Base-by-base conservation (phyloP, 129 eudicot species). In the Flaveria bidentis region DNA sequence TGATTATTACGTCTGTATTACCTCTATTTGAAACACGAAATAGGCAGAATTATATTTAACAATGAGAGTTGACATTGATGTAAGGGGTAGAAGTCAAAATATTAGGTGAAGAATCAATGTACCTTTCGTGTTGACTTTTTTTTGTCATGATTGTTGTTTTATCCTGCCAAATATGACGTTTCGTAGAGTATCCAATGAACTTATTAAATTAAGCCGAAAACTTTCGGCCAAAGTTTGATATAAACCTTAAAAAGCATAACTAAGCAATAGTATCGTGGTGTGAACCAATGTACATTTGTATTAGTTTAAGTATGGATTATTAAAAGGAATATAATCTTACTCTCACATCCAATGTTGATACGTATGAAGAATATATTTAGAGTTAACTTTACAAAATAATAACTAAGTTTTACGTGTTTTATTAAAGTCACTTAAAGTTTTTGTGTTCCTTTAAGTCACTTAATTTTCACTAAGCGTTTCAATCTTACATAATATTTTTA, bases 51-150 rank as follows among this genome's bases (percentile, higher is more conserved):
- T 52, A 12, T 47, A 47, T 47, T 47, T 47, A 47, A 2, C 45
- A 18, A 73, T 76, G 57, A 41, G 55, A 77, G 75, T 53, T 67
- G 81, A 68, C 81, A 41, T 41, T 77, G 47, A 55, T 67, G 4
- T 17, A 77, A 55, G 15, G 57, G 42, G 42, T 42, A 47, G 15
- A 68, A 77, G 58, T 55, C 81, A 56, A 67, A 53, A 42, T 55
- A 55, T 77, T 55, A 68, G 81, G 75, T 77, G 75, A 41, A 68
- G 75, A 77, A 67, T 77, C 81, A 77, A 77, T 77, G 75, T 51
- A 39, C 42, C 74, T 53, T 68, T 25, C 13, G 60, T 67, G 67
- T 68, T 77, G 81, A 77, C 69, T 56, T 41, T 33, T 33, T 41
- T 53, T 39, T 8, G 33, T 20, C 74, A 55, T 66, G 45, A 66